Evolutionary conservation across 306 rosid species (phyloP).

Genomic region (Vicia sativa): DNA sequence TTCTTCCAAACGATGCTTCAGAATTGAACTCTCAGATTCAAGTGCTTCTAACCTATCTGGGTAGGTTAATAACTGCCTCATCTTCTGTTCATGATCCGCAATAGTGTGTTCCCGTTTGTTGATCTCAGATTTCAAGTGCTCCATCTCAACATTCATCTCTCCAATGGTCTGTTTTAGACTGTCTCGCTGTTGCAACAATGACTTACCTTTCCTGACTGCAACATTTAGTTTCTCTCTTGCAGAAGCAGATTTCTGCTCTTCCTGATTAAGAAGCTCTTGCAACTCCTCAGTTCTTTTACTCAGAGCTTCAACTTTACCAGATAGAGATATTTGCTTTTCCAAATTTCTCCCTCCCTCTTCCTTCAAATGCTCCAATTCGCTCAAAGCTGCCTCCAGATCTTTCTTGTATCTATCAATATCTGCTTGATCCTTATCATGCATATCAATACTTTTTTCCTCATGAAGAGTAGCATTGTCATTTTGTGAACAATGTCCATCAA

Average conservation of each 20-base stretch:
- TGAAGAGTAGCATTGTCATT: conserved; percentile 39
- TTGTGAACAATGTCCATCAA: conserved; percentile 42
- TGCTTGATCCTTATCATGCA: conserved; percentile 44
- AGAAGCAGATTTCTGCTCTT: conserved; percentile 91
- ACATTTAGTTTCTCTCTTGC: conserved; percentile 80
- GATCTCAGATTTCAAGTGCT: conserved; percentile 66
- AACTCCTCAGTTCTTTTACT: conserved; percentile 65
- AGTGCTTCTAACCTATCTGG: conserved; percentile 68
- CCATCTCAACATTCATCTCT: conserved; percentile 62
- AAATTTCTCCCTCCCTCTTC: conserved; percentile 66
- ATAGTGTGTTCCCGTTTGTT: conserved; percentile 50
- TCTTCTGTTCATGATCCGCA: conserved; percentile 66
- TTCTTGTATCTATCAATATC: conserved; percentile 55
- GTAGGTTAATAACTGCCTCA: conserved; percentile 55
- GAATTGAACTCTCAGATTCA: conserved; percentile 63
- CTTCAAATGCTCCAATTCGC: conserved; percentile 60
- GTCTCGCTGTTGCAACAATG: conserved; percentile 86
- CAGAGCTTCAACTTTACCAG: conserved; percentile 61
- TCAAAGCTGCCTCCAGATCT: conserved; percentile 74
- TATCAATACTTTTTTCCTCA: conserved; percentile 50
- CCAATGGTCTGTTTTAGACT: conserved; percentile 77
- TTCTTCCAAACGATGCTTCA: conserved; percentile 68
- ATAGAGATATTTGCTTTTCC: conserved; percentile 62
- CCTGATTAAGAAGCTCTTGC: conserved; percentile 75
- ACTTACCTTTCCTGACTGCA: conserved; percentile 96